A percentile compares a stretch with the other conserved stretches of the same genome.
Conservation (phyloP, 1,284 basidiomycete species). For the Phlebopus sp. region DNA sequence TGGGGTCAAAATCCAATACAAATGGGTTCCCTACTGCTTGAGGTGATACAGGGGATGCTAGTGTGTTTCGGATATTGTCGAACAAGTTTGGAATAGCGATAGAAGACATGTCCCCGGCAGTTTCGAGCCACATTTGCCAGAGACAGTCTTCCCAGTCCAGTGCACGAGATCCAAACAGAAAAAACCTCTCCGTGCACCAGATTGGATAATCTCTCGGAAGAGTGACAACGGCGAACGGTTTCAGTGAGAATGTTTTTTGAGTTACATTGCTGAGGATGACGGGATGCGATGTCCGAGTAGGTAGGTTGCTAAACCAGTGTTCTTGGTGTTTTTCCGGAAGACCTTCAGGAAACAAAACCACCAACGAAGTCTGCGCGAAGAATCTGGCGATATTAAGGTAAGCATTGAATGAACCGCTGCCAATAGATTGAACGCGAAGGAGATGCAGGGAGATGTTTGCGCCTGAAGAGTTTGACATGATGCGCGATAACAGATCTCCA, state of each 20-base stretch:
- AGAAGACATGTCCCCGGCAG: constrained; percentile 40
- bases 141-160: constrained; percentile 64
- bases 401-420: constrained; percentile 45
- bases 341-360: constrained; percentile 51
- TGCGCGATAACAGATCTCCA: constrained; percentile 25
- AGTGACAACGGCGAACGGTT: constrained; percentile 44
- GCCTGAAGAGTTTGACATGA: constrained; percentile 17
- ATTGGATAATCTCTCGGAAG: constrained; percentile 46
- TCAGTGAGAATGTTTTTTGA: constrained; percentile 31
- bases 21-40: constrained; percentile 13
- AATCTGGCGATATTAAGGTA: constrained; percentile 64
- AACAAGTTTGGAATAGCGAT: constrained; percentile 25
- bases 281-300: constrained; percentile 29
- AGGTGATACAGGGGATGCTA: constrained; percentile 15
- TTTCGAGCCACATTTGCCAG: constrained; percentile 65
- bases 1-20: background rate
- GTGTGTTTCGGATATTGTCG: constrained; percentile 12
- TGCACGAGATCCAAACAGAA: constrained; percentile 42
- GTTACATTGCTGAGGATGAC: constrained; percentile 26
- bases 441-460: constrained; percentile 45
- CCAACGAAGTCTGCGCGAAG: constrained; percentile 48
- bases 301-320: constrained; percentile 20
- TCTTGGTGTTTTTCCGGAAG: constrained; percentile 12
- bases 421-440: constrained; percentile 39
- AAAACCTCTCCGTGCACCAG: constrained; percentile 66